Base-by-base conservation (phyloP, 192 early-diverging fungal genomes). In the Paraglomus occultum region DNA sequence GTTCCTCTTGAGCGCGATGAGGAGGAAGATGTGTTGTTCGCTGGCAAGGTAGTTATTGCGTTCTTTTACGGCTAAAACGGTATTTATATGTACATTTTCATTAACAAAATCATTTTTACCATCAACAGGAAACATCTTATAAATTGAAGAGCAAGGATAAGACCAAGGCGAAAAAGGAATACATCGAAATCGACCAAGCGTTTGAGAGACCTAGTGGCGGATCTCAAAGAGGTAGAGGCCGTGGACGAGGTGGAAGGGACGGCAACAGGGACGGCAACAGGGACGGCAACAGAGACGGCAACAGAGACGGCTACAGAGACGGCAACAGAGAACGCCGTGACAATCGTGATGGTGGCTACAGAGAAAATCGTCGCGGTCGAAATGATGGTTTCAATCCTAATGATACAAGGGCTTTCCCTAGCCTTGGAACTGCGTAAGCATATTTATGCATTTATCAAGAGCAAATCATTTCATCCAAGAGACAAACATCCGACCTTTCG, bases 141-240 rank as follows among this genome's bases (percentile, higher is more conserved):
- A 66, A 58, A 22, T 60, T 60, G 50, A 83, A 79, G 75, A 80
- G 76, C 80, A 64, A 83, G 76, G 78, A 82, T 73, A 87, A 85
- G 71, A 64, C 79, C 63, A 90, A 88, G 79, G 77, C 86, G 69
- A 79, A 83, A 67, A 86, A 89, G 76, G 87, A 86, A 86, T 86
- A 86, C 71, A 93, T 93, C 83, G 81, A 82, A 70, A 88, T 95
- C 55, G 90, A 94, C 79, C 90, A 89, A 77, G 84, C 86, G 70
- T 95, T 94, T 79, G 90, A 94, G 48, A 80, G 83, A 71, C 73
- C 82, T 61, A 87, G 87, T 64, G 82, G 82, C 68, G 88, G 83
- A 46, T 84, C 84, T 84, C 80, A 79, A 63, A 78, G 82, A 40
- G 81, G 74, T 52, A 57, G 77, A 54, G 72, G 76, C 49, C 75